Evolutionary conservation across 2,329 filamentous ascomycete genomes (phyloP), one percentile per base, ranked within the genome.

Genomic region (Gnomoniopsis smithogilvyi): DNA sequence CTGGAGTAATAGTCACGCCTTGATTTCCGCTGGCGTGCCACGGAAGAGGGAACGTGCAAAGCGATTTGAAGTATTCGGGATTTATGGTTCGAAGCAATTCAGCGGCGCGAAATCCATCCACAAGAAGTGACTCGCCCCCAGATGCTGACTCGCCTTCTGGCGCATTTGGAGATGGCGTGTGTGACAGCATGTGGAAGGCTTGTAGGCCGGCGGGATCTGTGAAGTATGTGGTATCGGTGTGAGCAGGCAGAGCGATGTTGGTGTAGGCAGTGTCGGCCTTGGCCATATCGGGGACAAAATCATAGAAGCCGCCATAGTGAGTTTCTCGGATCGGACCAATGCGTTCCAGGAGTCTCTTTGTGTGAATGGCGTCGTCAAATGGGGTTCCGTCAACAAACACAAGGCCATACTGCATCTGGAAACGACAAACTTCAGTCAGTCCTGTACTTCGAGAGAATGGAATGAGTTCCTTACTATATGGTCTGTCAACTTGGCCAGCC

Each of bases 211-310:
- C 88, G 0, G 95, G 94, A 63, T 98, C 94, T 22, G 86, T 92
- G 75, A 98, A 98, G 74, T 99, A 98, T 1, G 94, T 96, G 7
- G 86, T 98, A 74, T 99, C 95, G 1, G 94, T 98, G 73, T 99
- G 95, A 1, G 90, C 88, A 21, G 86, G 85, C 2, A 99, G 83
- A 1, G 87, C 87, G 53, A 95, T 80, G 67, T 89, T 92, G 1
- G 94, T 97, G 76, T 98, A 99, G 3, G 92, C 92, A 1, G 91
- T 96, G 68, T 96, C 92, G 64, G 93, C 93, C 69, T 89, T 89
- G 30, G 91, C 88, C 24, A 97, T 82, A 72, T 97, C 90, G 6
- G 93, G 89, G 1, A 91, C 90, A 72, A 98, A 98, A 73, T 97
- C 94, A 67, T 83, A 84, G 69, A 82, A 82, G 60, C 75, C 85